Conservation (phyloP, 441 rosid genomes). For the Corymbia citriodora region DNA sequence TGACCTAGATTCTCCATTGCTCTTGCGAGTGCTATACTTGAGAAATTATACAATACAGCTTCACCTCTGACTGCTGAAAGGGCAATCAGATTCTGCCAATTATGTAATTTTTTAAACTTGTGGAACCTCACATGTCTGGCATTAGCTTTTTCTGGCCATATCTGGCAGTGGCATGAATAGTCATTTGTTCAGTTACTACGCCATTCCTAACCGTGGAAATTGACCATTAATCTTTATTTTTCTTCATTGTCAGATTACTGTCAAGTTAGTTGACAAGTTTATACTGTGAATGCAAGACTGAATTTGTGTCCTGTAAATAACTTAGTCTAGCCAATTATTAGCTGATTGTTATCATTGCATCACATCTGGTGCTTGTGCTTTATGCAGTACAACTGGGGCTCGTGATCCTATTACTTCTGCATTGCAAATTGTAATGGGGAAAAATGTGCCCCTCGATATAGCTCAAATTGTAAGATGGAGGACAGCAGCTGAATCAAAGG, state of each 20-base stretch:
- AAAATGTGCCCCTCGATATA: constrained; percentile 67
- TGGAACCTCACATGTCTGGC: background rate
- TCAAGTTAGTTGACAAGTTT: background rate
- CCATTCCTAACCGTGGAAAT: background rate
- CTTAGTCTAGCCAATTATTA: background rate
- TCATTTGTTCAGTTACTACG: background rate
- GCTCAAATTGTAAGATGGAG: constrained; percentile 98
- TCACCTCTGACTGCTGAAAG: background rate
- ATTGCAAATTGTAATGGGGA: constrained; percentile 80
- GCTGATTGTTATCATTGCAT: background rate
- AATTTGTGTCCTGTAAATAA: background rate
- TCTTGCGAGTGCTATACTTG: background rate
- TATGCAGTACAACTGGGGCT: constrained; percentile 82
- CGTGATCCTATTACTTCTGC: constrained; percentile 93
- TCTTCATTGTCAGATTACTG: background rate
- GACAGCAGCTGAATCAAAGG: constrained; percentile 42
- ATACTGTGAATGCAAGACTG: background rate
- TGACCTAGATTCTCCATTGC: background rate
- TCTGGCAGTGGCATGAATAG: background rate
- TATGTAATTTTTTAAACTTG: background rate
- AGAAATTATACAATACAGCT: background rate
- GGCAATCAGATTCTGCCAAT: background rate
- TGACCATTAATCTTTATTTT: background rate
- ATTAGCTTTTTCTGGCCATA: background rate
- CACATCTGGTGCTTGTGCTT: constrained; percentile 6